A percentile compares a stretch with the other conserved stretches of the same genome.
Conservation (phyloP, 1,139 yeast genomes). For the Kurtzmaniella quercitrusa region DNA sequence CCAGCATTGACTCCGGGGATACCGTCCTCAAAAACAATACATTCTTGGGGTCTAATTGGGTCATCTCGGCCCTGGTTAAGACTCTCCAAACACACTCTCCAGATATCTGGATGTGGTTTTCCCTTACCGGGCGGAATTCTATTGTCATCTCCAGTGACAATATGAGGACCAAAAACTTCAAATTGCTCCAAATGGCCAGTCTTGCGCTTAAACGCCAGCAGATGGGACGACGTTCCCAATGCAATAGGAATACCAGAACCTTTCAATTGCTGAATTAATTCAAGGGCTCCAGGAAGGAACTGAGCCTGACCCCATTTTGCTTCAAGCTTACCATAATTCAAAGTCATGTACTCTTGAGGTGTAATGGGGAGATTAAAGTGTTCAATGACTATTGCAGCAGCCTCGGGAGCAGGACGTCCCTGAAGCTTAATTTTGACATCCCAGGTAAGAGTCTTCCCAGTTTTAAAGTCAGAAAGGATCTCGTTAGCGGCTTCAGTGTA, state of each 20-base stretch:
- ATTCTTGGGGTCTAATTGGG: constrained; percentile 48
- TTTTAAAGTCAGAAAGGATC: constrained; percentile 61
- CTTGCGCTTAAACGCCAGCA: constrained; percentile 56
- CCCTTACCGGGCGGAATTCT: constrained; percentile 82
- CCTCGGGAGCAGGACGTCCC: constrained; percentile 81
- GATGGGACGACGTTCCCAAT: constrained; percentile 83
- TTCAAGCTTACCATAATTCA: constrained; percentile 53
- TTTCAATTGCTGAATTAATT: constrained; percentile 52
- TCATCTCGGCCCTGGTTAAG: constrained; percentile 47
- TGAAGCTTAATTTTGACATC: constrained; percentile 80
- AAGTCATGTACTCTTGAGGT: constrained; percentile 53
- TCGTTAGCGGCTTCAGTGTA: constrained; percentile 75
- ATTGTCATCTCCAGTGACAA: constrained; percentile 85
- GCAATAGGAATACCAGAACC: constrained; percentile 67
- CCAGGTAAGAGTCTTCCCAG: constrained; percentile 77
- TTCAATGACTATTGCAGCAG: constrained; percentile 58
- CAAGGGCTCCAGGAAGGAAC: constrained; percentile 83
- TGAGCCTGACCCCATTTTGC: constrained; percentile 57
- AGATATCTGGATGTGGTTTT: constrained; percentile 90
- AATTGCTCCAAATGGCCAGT: constrained; percentile 65
- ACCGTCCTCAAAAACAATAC: constrained; percentile 92
- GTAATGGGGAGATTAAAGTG: constrained; percentile 66
- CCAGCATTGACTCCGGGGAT: constrained; percentile 86
- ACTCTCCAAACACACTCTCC: constrained; percentile 73
- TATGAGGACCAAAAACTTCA: constrained; percentile 57